Percentiles rank a stretch among this genome's conserved stretches.
phyloP scores from a whole-genome alignment of 192 early-diverging fungal species.

The Coemansia biformis region DNA sequence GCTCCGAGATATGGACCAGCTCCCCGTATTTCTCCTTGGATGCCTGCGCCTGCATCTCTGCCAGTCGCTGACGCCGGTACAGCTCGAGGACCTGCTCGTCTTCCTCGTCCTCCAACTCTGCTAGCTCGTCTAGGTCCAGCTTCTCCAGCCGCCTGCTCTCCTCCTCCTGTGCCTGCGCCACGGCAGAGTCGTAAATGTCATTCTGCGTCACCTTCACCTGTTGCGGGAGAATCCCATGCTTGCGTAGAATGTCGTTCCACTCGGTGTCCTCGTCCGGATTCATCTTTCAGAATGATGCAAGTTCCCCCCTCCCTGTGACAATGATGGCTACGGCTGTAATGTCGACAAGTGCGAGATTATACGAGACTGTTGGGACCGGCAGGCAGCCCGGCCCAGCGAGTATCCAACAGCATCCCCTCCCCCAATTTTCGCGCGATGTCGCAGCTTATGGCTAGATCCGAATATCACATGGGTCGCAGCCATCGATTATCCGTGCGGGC shows the following conservation, averaged over 20 bases:
- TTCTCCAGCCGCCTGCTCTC: constrained; percentile 67
- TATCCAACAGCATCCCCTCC: no score
- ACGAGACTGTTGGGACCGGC: no score
- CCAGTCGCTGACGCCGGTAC: constrained; percentile 75
- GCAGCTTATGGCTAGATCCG: no score
- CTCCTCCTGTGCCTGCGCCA: constrained; percentile 50
- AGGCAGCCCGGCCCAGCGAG: no score
- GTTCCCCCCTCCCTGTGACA: no score
- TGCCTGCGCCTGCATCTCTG: constrained; percentile 73
- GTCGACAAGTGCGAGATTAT: no score
- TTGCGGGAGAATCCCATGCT: constrained; percentile 81
- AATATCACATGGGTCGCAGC: no score
- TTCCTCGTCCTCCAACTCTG: constrained; percentile 89
- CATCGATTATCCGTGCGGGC: no score
- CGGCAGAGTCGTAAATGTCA: constrained; percentile 47
- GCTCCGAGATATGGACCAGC: constrained; percentile 82
- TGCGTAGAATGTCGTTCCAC: constrained; percentile 94
- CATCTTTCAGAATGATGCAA: no score
- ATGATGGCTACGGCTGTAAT: no score
- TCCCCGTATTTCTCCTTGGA: constrained; percentile 78
- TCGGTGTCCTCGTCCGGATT: constrained; percentile 64
- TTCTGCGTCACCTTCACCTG: constrained; percentile 58
- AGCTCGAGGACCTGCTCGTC: constrained; percentile 79
- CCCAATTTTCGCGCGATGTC: no score
- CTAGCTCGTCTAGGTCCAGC: constrained; percentile 77